Conservation (phyloP, 2,329 filamentous ascomycete genomes). For the Claviceps sorghi region DNA sequence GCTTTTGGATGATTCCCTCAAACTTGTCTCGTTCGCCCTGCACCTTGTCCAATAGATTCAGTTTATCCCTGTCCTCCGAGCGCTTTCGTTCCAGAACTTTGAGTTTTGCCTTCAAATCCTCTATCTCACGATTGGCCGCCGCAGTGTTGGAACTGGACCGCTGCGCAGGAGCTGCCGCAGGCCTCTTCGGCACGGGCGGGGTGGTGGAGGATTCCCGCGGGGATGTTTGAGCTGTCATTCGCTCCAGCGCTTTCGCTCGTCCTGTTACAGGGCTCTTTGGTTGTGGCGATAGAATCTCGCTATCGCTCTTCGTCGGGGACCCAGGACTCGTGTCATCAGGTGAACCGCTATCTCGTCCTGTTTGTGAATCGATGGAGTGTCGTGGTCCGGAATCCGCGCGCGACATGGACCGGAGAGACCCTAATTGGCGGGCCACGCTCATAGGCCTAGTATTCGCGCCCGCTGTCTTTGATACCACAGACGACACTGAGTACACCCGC, state of each 20-base stretch:
- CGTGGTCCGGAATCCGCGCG: constrained; percentile 27
- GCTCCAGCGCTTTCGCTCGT: constrained; percentile 38
- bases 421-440: constrained; percentile 26
- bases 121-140: constrained; percentile 52
- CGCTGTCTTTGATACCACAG: constrained; percentile 20
- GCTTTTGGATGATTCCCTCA: constrained; percentile 73
- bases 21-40: constrained; percentile 66
- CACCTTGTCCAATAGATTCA: constrained; percentile 63
- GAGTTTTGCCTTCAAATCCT: constrained; percentile 79
- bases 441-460: constrained; percentile 22
- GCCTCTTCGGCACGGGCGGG: constrained; percentile 18
- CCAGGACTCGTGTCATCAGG: constrained; percentile 18
- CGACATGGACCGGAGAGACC: constrained; percentile 19
- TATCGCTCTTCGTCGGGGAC: constrained; percentile 37
- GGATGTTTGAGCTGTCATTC: constrained; percentile 27
- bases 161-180: constrained; percentile 15
- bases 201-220: constrained; percentile 13
- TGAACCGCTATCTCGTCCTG: constrained; percentile 25
- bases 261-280: constrained; percentile 35
- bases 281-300: constrained; percentile 34
- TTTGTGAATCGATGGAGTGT: constrained; percentile 31
- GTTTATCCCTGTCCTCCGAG: constrained; percentile 68
- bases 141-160: constrained; percentile 34
- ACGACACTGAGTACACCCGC: constrained; percentile 30
- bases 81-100: constrained; percentile 78